These are phyloP conservation scores for Kwoniella sp. DNA, from an alignment of 768 basidiomycete species.

Conservation along the genomic window DNA sequence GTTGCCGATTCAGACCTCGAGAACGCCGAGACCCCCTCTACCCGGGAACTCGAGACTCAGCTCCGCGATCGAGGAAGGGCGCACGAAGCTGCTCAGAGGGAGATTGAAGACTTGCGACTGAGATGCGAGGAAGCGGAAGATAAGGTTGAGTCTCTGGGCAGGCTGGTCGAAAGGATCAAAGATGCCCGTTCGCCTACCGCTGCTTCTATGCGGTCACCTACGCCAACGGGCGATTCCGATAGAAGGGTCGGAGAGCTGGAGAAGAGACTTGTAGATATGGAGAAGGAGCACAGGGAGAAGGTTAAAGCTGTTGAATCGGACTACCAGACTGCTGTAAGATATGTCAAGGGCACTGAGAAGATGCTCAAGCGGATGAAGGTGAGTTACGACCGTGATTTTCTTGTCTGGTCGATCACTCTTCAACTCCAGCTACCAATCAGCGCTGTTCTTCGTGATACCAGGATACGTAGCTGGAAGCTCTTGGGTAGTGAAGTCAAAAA, in stretches of 20 bases:
- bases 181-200: slow-evolving; percentile 63
- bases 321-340: slow-evolving; percentile 93
- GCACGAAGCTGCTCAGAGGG: slow-evolving; percentile 74
- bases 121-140: slow-evolving; percentile 75
- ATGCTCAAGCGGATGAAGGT: slow-evolving; percentile 94
- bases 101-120: slow-evolving; percentile 67
- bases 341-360: slow-evolving; percentile 98
- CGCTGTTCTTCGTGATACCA: too few species aligned
- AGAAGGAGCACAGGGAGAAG: slow-evolving; percentile 73
- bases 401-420: too few species aligned
- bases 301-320: slow-evolving; percentile 90
- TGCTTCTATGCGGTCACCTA: slow-evolving; percentile 54
- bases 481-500: too few species aligned
- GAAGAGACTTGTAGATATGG: slow-evolving; percentile 74
- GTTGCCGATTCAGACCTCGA: slow-evolving; percentile 70
- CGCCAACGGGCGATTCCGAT: slow-evolving; percentile 49
- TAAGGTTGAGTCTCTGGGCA: slow-evolving; percentile 66
- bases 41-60: slow-evolving; percentile 72
- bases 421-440: too few species aligned
- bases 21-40: slow-evolving; percentile 15
- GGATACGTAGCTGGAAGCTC: too few species aligned
- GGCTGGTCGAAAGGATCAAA: slow-evolving; percentile 68
- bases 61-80: slow-evolving; percentile 71
- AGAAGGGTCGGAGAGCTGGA: slow-evolving; percentile 70
- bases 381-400: too few species aligned